A percentile compares a stretch with the other conserved stretches of the same genome.
These are phyloP conservation scores for Clavispora carvajalis DNA, from an alignment of 805 yeast genomes.

Conservation along the genomic window DNA sequence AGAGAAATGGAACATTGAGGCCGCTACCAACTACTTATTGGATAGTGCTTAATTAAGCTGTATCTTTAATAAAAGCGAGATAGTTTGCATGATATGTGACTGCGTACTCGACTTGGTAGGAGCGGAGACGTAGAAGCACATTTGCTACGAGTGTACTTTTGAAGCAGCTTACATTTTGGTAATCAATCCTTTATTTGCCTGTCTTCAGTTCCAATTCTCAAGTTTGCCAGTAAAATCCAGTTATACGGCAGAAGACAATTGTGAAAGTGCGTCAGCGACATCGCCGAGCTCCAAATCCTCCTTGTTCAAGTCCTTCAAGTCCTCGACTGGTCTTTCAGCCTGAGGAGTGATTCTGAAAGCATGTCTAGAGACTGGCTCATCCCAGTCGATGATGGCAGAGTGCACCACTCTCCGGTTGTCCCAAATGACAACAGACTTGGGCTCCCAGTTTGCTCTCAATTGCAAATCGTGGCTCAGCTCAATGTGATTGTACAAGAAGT, in stretches of 20 bases:
- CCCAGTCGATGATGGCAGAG: slow-evolving; percentile 68
- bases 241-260: slow-evolving; percentile 1
- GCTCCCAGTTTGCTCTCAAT: slow-evolving; percentile 67
- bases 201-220: too few relatives aligned
- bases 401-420: slow-evolving; percentile 71
- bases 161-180: too few relatives aligned
- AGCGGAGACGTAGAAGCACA: too few relatives aligned
- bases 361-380: slow-evolving; percentile 56
- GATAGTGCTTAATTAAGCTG: slow-evolving; percentile 51
- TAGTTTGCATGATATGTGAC: too few relatives aligned
- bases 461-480: slow-evolving; percentile 56
- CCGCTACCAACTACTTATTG: slow-evolving; percentile 80
- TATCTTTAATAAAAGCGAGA: not conserved
- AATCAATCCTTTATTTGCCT: not conserved
- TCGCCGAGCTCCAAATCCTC: slow-evolving; percentile 13
- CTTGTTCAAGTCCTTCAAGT: slow-evolving; percentile 33
- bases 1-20: slow-evolving; percentile 71
- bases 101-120: too few relatives aligned
- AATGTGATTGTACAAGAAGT: slow-evolving; percentile 51
- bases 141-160: too few relatives aligned
- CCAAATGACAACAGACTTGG: slow-evolving; percentile 69
- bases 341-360: slow-evolving; percentile 69
- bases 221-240: not conserved
- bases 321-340: slow-evolving; percentile 64
- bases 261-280: slow-evolving; percentile 11